Base-by-base conservation (phyloP, 2,329 filamentous ascomycete genomes). In the Polytolypa hystricis region DNA sequence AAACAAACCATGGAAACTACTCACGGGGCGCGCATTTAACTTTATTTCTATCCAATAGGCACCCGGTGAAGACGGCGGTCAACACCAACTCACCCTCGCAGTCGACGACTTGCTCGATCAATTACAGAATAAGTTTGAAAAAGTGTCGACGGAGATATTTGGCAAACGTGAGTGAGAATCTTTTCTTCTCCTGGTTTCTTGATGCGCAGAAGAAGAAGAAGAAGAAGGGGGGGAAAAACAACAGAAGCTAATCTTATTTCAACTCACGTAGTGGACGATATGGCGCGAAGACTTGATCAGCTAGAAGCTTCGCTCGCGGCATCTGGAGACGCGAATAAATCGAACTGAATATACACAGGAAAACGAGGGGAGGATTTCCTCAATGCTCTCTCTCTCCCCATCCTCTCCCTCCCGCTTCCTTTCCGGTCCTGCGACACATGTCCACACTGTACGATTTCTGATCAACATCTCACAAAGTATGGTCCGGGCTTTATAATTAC, bases 51-150 rank as follows among this genome's bases (percentile, higher is more conserved):
- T n/a, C n/a, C 33, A 35, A 15, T 19, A 50, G 39, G 19, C 33
- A 35, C 25, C 34, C 7, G 30, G 35, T 3, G 44, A 44, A 25
- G 44, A 47, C 16, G 36, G 32, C n/a, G 35, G 40, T 19, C 29
- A 57, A 4, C 56, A 58, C 38, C 54, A 89, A 54, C 72, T 93
- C 39, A 78, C 78, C 2, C 76, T 75, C 3, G 84, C 86, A 2
- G 80, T 95, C 1, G 87, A 95, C 49, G 84, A 94, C 27, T 71
- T 95, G 2, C 67, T 95, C 3, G 85, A 87, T 54, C 80, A 84
- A 30, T 65, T 95, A 0, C 84, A 83, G 35, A 80, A 76, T 58
- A 93, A 93, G 57, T 94, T 94, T 57, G 79, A 82, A 14, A 76
- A 74, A 9, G 78, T 94, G 4, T 93, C 84, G 6, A 81, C 77